phyloP scores from a whole-genome alignment of 306 rosid genomes.

The Medicago arabica region DNA sequence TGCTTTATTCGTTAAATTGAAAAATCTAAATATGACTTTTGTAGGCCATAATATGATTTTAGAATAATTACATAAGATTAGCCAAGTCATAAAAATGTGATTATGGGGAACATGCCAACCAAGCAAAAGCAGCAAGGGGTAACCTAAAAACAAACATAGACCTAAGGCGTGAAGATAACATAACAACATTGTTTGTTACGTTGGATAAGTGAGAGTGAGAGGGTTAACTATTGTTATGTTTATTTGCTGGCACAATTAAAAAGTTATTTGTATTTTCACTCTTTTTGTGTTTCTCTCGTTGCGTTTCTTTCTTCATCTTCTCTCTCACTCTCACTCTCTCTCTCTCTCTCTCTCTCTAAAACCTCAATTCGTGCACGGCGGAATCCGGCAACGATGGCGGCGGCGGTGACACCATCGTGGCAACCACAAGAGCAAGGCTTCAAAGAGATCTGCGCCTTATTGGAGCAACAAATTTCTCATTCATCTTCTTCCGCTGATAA shows the following conservation, averaged over 20 bases:
- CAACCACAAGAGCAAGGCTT: slow-evolving; percentile 93
- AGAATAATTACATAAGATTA: no score
- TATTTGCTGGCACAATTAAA: slow-evolving; percentile 40
- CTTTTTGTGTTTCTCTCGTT: no score
- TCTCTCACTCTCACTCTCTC: slow-evolving; percentile 27
- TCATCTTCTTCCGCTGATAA: slow-evolving; percentile 83
- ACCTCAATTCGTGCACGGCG: not conserved
- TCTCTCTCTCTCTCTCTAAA: not conserved
- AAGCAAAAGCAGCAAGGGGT: no score
- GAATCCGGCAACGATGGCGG: slow-evolving; percentile 51
- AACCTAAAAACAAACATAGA: no score
- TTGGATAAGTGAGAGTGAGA: slow-evolving; percentile 18
- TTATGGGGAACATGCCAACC: no score
- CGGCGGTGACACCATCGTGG: slow-evolving; percentile 78
- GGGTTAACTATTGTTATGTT: slow-evolving; percentile 27
- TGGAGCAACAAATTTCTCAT: slow-evolving; percentile 97
- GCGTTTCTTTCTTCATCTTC: not conserved
- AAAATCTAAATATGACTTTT: no score
- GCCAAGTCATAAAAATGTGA: no score
- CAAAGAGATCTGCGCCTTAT: slow-evolving; percentile 87
- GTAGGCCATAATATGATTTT: no score
- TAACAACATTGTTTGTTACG: no score
- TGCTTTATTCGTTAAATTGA: no score
- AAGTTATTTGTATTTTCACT: slow-evolving; percentile 13
- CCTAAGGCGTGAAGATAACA: no score